Evolutionary conservation across 139 green algal genomes (phyloP).

Genomic region (Desmodesmus armatus): DNA sequence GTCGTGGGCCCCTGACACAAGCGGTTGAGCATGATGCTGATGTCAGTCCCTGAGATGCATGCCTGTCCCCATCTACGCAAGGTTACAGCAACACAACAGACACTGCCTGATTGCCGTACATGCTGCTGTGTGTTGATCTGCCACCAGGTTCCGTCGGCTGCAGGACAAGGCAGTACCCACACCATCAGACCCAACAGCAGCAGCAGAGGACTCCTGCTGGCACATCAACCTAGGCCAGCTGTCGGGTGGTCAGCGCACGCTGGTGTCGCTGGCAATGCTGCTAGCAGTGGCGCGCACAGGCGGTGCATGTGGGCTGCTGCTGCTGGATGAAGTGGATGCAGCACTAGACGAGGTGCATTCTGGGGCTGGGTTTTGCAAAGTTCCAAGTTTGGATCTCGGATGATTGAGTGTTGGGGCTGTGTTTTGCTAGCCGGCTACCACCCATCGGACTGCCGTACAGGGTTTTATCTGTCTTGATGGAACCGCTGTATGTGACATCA

Average conservation of each 20-base stretch:
- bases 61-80: neutral
- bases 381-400: no score
- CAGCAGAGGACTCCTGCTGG: constrained; percentile 17
- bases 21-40: neutral
- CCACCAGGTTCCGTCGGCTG: neutral
- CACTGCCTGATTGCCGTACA: neutral
- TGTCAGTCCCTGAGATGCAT: neutral
- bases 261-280: constrained; percentile 70
- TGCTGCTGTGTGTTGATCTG: neutral
- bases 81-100: neutral
- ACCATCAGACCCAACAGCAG: neutral
- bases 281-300: constrained; percentile 52
- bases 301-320: constrained; percentile 43
- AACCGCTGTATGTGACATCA: no score
- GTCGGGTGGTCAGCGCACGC: constrained; percentile 72
- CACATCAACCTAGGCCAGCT: constrained; percentile 50
- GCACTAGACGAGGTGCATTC: constrained; percentile 77
- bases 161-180: neutral
- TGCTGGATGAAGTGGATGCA: constrained; percentile 72
- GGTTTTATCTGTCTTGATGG: no score
- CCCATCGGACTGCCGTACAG: no score
- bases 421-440: no score
- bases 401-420: no score
- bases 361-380: no score
- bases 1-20: neutral